A percentile compares a stretch with the other conserved stretches of the same genome.
Evolutionary conservation across 768 basidiomycete species (phyloP).

Genomic region (Tricholoma sp.): DNA sequence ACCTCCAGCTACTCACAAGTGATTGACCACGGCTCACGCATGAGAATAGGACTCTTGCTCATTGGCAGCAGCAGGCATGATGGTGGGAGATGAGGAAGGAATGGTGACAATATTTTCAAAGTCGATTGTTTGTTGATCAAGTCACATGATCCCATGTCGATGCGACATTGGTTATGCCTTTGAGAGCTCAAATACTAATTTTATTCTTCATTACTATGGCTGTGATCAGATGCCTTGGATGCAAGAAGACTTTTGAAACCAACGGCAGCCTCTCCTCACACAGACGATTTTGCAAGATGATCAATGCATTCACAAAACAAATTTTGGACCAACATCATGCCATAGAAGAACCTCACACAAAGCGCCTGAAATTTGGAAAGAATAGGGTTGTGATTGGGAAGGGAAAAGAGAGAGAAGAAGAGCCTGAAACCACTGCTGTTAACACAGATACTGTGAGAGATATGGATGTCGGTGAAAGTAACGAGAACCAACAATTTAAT

Average conservation of each 20-base stretch:
- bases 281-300: neutral
- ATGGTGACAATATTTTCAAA: neutral
- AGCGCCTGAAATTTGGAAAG: neutral
- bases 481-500: neutral
- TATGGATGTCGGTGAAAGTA: neutral
- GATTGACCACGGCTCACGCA: neutral
- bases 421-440: neutral
- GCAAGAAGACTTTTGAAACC: neutral
- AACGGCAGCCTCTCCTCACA: neutral
- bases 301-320: neutral
- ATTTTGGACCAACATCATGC: neutral
- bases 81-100: neutral
- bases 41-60: neutral
- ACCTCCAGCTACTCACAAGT: neutral
- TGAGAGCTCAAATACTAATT: neutral
- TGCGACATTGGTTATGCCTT: neutral
- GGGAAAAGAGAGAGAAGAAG: neutral
- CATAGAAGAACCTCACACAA: neutral
- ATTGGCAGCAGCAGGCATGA: neutral
- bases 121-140: neutral
- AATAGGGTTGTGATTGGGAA: neutral
- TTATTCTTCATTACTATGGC: slow-evolving; percentile 1
- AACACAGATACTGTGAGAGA: neutral
- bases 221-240: neutral
- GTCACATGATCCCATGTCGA: neutral